Conservation (phyloP, 164 flowering plant species). For the Macadamia integrifolia region DNA sequence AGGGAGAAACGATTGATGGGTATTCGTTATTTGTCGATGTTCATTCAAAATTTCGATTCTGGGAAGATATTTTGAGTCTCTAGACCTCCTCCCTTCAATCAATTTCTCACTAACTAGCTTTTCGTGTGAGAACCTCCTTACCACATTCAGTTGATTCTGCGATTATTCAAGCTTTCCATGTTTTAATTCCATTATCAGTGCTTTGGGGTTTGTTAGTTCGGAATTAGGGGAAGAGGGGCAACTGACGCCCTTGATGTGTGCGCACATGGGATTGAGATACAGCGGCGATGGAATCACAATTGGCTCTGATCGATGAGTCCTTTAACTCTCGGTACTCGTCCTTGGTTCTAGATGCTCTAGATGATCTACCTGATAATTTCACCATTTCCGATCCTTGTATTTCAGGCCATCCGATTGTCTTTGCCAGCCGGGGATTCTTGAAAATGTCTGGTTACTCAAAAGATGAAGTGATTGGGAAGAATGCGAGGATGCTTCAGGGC, state of each 20-base stretch:
- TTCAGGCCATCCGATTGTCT: conserved; percentile 87
- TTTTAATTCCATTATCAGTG: background rate
- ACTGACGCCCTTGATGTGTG: conserved; percentile 9
- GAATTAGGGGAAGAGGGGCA: conserved; percentile 15
- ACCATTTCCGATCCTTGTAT: conserved; percentile 78
- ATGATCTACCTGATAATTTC: conserved; percentile 62
- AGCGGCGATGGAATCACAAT: conserved; percentile 41
- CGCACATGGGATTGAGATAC: conserved; percentile 46
- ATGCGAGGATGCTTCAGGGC: conserved; percentile 84
- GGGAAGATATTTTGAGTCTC: conserved; percentile 18
- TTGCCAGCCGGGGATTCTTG: conserved; percentile 77
- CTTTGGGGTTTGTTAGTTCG: background rate
- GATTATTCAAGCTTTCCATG: background rate
- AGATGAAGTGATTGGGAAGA: conserved; percentile 75
- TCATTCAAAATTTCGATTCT: conserved; percentile 15
- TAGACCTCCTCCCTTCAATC: background rate
- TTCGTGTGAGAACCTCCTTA: background rate
- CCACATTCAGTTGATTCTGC: background rate
- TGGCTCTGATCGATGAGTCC: conserved; percentile 47
- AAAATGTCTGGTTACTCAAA: conserved; percentile 72
- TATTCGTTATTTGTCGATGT: conserved; percentile 16
- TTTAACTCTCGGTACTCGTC: conserved; percentile 48
- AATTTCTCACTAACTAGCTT: background rate
- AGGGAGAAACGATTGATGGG: conserved; percentile 27
- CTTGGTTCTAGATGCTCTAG: conserved; percentile 59